phyloP scores from a whole-genome alignment of 2,329 filamentous ascomycete species.

The Aspergillus nomiae region DNA sequence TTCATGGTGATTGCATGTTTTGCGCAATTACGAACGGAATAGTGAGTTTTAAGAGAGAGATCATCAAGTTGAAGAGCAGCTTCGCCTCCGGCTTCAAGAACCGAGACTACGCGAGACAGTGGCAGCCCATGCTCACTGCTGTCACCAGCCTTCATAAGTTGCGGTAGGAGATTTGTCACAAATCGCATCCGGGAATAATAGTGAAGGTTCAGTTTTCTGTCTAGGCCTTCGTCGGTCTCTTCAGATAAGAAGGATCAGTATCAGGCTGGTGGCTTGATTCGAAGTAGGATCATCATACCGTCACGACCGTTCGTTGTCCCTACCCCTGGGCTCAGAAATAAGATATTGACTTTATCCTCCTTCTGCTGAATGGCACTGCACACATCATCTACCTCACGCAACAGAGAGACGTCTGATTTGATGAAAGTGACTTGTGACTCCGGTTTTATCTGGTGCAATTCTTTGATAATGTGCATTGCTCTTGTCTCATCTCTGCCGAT shows the following conservation, averaged over 20 bases:
- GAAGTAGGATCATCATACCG: neutral
- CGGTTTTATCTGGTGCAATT: slow-evolving; percentile 49
- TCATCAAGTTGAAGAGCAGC: slow-evolving; percentile 43
- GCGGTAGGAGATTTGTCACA: slow-evolving; percentile 43
- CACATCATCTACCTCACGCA: slow-evolving; percentile 35
- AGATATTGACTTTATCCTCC: slow-evolving; percentile 39
- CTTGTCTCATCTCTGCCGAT: slow-evolving; percentile 48
- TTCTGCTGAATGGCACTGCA: slow-evolving; percentile 31
- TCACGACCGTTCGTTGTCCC: slow-evolving; percentile 33
- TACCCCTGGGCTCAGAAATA: slow-evolving; percentile 42
- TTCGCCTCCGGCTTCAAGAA: slow-evolving; percentile 41
- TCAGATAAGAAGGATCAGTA: too few species aligned
- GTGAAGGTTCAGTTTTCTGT: slow-evolving; percentile 50
- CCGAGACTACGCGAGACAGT: slow-evolving; percentile 41
- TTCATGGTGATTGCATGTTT: slow-evolving; percentile 45
- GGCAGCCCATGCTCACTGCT: slow-evolving; percentile 18
- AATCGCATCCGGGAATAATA: slow-evolving; percentile 51
- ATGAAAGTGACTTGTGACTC: slow-evolving; percentile 52
- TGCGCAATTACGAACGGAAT: slow-evolving; percentile 35
- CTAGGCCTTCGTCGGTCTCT: slow-evolving; percentile 50
- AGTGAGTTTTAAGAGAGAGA: slow-evolving; percentile 42
- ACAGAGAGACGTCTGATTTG: slow-evolving; percentile 39
- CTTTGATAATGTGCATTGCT: slow-evolving; percentile 43
- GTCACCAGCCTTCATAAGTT: slow-evolving; percentile 28
- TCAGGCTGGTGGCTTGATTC: too few species aligned